Percentiles rank a stretch among this genome's conserved stretches.
phyloP scores from a whole-genome alignment of 441 rosid species.

The Adansonia madagascariensis region DNA sequence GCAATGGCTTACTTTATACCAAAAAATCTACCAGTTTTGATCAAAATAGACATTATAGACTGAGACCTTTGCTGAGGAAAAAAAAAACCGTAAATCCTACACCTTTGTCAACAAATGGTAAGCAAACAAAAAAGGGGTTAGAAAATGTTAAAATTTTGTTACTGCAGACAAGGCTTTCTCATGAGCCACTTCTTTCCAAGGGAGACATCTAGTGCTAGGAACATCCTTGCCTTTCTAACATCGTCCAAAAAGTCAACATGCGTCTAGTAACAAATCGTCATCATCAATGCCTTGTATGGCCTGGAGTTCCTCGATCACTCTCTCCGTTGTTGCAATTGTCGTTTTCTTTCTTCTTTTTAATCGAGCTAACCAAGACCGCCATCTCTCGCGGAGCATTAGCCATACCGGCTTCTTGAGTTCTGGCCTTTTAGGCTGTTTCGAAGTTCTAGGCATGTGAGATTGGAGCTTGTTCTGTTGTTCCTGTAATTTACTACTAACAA shows the following conservation, averaged over 20 bases:
- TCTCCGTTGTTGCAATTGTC: constrained; percentile 46
- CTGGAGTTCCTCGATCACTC: constrained; percentile 61
- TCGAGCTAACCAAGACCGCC: constrained; percentile 37
- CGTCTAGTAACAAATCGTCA: constrained; percentile 63
- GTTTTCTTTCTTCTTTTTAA: constrained; percentile 33
- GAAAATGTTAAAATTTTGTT: not conserved
- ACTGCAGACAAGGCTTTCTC: constrained; percentile 66
- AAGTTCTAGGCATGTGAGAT: not conserved
- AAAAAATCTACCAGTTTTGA: too few relatives aligned
- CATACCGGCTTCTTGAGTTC: constrained; percentile 37
- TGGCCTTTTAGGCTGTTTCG: constrained; percentile 35
- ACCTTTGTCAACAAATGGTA: not conserved
- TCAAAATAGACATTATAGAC: not conserved
- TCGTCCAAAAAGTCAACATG: constrained; percentile 81
- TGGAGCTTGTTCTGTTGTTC: not conserved
- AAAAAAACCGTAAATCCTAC: not conserved
- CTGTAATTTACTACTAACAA: not conserved
- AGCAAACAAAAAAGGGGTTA: not conserved
- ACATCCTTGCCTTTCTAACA: constrained; percentile 68
- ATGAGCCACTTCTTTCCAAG: constrained; percentile 70
- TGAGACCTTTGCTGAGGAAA: not conserved
- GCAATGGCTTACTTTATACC: too few relatives aligned
- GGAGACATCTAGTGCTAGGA: constrained; percentile 68
- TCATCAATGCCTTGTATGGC: constrained; percentile 77
- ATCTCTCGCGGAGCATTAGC: constrained; percentile 32